Base-by-base conservation (phyloP, 257 asterid genomes). In the Coffea eugenioides region DNA sequence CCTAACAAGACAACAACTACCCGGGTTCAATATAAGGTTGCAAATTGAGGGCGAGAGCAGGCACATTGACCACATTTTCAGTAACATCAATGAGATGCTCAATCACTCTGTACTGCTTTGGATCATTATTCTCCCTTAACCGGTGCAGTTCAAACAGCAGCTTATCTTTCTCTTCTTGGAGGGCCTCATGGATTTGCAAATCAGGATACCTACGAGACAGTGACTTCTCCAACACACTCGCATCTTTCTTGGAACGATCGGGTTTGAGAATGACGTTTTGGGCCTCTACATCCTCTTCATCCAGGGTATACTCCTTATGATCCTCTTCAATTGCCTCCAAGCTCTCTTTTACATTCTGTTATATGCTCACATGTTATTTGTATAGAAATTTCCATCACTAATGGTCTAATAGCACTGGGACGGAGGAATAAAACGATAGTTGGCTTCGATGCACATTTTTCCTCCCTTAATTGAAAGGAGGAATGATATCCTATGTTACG, bases 61-160 rank as follows among this genome's bases (percentile, higher is more conserved):
- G 77, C 67, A 57, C 67, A 75, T 67, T 81, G 12, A 81, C 45
- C 21, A 81, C 57, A 69, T 75, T 81, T 56, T 81, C 76, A 4
- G 84, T 81, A 71, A 81, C 84, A n/a, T 75, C 84, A 56, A 81
- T 74, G 61, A 75, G 84, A 68, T 81, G 84, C 64, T 81, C 80
- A 75, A 81, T 69, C 15, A 75, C 69, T 52, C 71, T 67, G 51
- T 77, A 75, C 25, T 75, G 73, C 45, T 81, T 81, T 14, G 72
- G 64, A 31, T 81, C 81, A 70, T 56, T 81, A 31, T 45, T 81
- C 41, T 25, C 83, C 65, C 45, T 48, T 66, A 77, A 74, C 3
- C 34, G 36, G 8, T 75, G 65, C 46, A 81, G 73, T 31, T 81
- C 84, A 75, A 25, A 41, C 69, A 45, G 80, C 79, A 81, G 62